phyloP scores from a whole-genome alignment of 2,329 filamentous ascomycete genomes.

The Ilyonectria destructans region DNA sequence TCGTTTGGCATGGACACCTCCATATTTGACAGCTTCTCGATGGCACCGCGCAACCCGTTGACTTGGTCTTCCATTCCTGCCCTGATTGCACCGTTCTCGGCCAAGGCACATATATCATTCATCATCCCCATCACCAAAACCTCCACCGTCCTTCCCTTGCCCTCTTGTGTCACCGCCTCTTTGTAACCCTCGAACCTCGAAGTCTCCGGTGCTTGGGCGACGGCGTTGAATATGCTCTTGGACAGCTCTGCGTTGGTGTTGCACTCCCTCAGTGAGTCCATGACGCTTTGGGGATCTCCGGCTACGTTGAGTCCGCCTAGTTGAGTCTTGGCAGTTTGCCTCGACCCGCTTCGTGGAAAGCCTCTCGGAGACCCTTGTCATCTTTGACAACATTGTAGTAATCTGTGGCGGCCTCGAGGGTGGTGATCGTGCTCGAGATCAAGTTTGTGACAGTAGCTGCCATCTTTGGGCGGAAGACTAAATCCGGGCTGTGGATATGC shows the following conservation, averaged over 20 bases:
- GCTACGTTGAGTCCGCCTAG: not conserved
- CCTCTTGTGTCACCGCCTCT: not conserved
- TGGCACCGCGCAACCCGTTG: no score
- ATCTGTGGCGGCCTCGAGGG: not conserved
- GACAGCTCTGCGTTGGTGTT: slow-evolving; percentile 6
- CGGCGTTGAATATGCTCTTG: slow-evolving; percentile 5
- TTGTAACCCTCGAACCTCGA: slow-evolving; percentile 13
- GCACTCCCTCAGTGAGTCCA: slow-evolving; percentile 5
- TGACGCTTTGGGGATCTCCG: not conserved
- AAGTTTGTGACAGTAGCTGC: no score
- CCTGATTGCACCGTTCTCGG: no score
- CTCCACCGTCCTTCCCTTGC: slow-evolving; percentile 9
- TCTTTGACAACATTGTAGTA: slow-evolving; percentile 9
- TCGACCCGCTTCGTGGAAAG: slow-evolving; percentile 15
- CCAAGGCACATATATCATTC: no score
- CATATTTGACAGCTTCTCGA: no score
- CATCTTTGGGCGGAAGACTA: no score
- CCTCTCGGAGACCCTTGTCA: slow-evolving; percentile 8
- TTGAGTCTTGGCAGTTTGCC: not conserved
- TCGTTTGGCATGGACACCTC: no score
- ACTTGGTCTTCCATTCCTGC: no score
- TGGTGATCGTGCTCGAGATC: no score
- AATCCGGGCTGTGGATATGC: no score
- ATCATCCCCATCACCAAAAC: slow-evolving; percentile 1
- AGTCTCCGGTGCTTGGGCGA: slow-evolving; percentile 14